Conservation (phyloP, 345 rosid species). For the Aquilaria malaccensis region DNA sequence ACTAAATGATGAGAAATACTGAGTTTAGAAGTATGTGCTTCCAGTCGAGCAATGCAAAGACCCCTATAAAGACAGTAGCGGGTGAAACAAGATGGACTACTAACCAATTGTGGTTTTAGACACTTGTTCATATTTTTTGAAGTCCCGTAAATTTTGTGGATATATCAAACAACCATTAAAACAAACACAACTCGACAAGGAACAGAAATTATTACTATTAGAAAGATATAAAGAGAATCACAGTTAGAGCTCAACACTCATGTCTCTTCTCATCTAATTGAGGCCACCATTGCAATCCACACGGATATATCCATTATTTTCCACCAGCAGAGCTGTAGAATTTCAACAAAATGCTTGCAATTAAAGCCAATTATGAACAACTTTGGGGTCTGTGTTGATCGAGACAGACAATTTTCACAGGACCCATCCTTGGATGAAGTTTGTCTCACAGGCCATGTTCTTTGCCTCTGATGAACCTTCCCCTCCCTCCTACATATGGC, state of each 20-base stretch:
- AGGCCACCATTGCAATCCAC: constrained; percentile 96
- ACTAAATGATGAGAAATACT: too few species aligned
- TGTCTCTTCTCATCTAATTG: constrained; percentile 96
- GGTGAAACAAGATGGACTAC: not conserved
- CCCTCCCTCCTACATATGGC: constrained; percentile 34
- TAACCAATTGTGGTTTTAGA: not conserved
- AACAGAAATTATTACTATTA: too few species aligned
- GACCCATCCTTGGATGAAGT: constrained; percentile 81
- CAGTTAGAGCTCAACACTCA: constrained; percentile 25
- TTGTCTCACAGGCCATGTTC: constrained; percentile 49
- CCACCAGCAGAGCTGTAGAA: constrained; percentile 81
- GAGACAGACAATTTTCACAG: constrained; percentile 23
- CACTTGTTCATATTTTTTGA: too few species aligned
- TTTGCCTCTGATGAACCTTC: constrained; percentile 58
- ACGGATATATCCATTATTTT: constrained; percentile 82
- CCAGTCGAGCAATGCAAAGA: too few species aligned
- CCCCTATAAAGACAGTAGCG: not conserved
- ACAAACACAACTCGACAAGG: not conserved
- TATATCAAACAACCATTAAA: not conserved
- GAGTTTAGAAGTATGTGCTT: too few species aligned
- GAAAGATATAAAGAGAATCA: not conserved
- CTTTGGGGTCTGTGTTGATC: not conserved
- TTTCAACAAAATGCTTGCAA: constrained; percentile 93
- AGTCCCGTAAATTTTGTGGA: too few species aligned
- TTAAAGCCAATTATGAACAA: constrained; percentile 51